Base-by-base conservation (phyloP, 2,329 filamentous ascomycete genomes). In the Lizonia empirigonia region DNA sequence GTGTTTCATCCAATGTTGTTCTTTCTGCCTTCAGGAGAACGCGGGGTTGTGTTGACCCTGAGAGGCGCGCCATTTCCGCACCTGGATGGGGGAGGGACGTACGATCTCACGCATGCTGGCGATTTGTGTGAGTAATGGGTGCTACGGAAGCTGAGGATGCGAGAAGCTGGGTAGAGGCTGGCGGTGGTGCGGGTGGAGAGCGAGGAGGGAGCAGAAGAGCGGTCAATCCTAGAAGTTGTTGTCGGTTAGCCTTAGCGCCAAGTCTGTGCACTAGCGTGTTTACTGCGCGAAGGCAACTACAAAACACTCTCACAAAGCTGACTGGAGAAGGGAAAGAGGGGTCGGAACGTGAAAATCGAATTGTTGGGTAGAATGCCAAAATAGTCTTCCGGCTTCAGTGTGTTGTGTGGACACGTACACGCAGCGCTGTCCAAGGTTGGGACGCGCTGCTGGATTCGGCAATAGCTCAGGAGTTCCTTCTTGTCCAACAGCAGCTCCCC, bases 31-130 rank as follows among this genome's bases (percentile, higher is more conserved):
- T 62, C 70, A 70, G 67, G 57, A 68, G 73, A 73, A 76, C 73
- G 75, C 73, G 74, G 76, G 50, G 50, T 49, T 53, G 48, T 53
- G 50, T 53, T 53, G 50, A 53, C 50, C 16, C 50, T 48, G 38
- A 53, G 44, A 44, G 50, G 44, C 38, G 50, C 68, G 69, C 79
- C 76, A 79, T 77, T 76, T 76, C 54, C 53, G 55, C 50, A 35
- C 22, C 19, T 37, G 42, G 46, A 53, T 42, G 46, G 48, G 44
- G 53, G 44, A 48, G 34, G 49, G 58, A 85, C 83, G 77, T 78
- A 87, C 85, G 77, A 87, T 87, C 78, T 87, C 84, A 81, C 84
- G 84, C 84, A 87, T 87, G 65, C 75, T 85, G 76, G 71, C 53
- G 60, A 63, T 53, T 46, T 42, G 51, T 45, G 54, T 59, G 58